phyloP scores from a whole-genome alignment of 148 eudicot genomes.

The Rhododendron ovatum region DNA sequence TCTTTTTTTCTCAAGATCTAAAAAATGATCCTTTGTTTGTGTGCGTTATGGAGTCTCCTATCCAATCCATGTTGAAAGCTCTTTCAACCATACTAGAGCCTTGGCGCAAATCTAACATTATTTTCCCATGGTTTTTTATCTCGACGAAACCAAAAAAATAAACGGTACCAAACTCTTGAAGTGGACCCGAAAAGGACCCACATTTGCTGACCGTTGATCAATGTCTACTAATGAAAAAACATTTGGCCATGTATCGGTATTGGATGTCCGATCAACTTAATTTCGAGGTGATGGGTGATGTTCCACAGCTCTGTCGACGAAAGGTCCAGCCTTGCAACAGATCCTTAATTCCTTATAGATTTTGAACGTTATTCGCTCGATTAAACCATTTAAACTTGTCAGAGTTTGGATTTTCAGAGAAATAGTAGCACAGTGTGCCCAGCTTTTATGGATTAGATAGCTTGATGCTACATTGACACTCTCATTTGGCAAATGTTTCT shows the following conservation, averaged over 20 bases:
- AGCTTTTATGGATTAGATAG: background rate
- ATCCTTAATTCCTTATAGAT: background rate
- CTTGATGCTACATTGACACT: background rate
- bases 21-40: too few relatives aligned
- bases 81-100: too few relatives aligned
- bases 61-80: too few relatives aligned
- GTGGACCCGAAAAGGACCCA: too few relatives aligned
- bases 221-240: too few relatives aligned
- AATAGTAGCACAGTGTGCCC: too few relatives aligned
- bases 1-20: too few relatives aligned
- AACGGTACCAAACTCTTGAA: background rate
- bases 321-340: background rate
- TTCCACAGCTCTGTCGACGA: background rate
- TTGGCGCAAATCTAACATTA: background rate
- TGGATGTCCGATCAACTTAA: background rate
- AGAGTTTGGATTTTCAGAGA: background rate
- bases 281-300: background rate
- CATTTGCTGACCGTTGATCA: too few relatives aligned
- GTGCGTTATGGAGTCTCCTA: too few relatives aligned
- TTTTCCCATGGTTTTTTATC: background rate
- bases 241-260: background rate
- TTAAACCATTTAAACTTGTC: background rate
- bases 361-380: background rate
- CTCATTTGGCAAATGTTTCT: background rate
- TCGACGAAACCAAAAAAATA: background rate